Evolutionary conservation across 192 early-diverging fungal species (phyloP), one percentile per base, ranked within the genome.

Genomic region (Dimargaris xerosporica): DNA sequence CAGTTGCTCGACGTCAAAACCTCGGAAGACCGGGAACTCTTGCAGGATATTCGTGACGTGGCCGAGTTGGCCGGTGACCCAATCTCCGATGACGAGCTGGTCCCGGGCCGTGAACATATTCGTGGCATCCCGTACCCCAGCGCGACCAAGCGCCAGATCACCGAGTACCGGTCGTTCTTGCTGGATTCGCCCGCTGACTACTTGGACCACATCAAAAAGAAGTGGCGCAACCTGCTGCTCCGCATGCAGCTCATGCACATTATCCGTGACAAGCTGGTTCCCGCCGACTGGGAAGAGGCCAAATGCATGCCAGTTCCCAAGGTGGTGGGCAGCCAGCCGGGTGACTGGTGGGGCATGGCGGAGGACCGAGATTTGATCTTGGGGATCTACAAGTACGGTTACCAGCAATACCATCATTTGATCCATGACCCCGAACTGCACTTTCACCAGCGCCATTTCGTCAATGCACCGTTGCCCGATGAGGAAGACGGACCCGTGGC

Each of bases 351-450:
- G 90, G 86, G 87, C 30, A 52, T 78, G 13, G 71, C 82, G 29
- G 83, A 91, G 70, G 90, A 92, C 60, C 80, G 84, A 23, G 85
- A 91, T 69, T 53, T 92, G 50, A 64, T 92, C 62, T 69, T 90
- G 47, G 88, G 88, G 5, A 87, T 90, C 25, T 77, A 76, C 64
- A 84, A 83, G 63, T 75, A 90, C 64, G 90, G 90, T n/a, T 92
- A 92, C 65, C 80, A 76, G 62, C 74, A 75, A 62, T 75, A 64
- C 34, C 25, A 56, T 25, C 54, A 29, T 5, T 56, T 56, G 34
- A 7, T 56, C 26, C 23, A 21, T 16, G 54, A 56, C 34, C 54
- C 54, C 9, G 56, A 59, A 3, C 56, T 59, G 12, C 56, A 59
- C 16, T 59, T 59, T 34, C 56, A 59, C 56, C 29, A 41, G 1